Evolutionary conservation across 176 grass and related monocot species (phyloP).

Genomic region (Pontederia paniculata): DNA sequence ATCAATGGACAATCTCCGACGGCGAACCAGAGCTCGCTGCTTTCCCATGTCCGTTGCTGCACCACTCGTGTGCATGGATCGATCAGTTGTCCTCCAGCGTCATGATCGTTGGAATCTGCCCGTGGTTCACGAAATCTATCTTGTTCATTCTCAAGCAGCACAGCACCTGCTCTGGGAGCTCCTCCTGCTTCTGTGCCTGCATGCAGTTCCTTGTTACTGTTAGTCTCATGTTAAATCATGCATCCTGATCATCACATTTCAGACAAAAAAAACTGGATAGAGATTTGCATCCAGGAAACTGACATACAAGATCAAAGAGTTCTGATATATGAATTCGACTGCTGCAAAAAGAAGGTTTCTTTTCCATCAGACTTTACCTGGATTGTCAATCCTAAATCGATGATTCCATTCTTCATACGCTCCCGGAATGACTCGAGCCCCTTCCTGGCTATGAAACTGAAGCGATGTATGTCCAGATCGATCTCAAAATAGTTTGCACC

Average conservation of each 20-base stretch:
- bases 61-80: too few species aligned
- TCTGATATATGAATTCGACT: background rate
- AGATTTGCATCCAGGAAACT: too few species aligned
- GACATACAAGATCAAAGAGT: background rate
- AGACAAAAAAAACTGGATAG: background rate
- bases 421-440: constrained; percentile 88
- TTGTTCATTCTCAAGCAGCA: constrained; percentile 85
- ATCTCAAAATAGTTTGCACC: constrained; percentile 89
- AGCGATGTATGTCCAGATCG: constrained; percentile 93
- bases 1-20: too few species aligned
- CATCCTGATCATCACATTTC: background rate
- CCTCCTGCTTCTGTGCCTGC: constrained; percentile 83
- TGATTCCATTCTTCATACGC: constrained; percentile 67
- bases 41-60: too few species aligned
- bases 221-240: constrained; percentile 1
- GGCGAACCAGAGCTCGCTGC: too few species aligned
- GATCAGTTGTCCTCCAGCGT: constrained; percentile 23
- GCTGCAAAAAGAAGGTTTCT: background rate
- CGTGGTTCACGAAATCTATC: constrained; percentile 72
- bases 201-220: constrained; percentile 2
- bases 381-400: constrained; percentile 88
- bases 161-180: constrained; percentile 90
- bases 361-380: constrained; percentile 34
- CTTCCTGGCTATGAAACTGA: constrained; percentile 90
- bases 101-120: constrained; percentile 67